phyloP scores from a whole-genome alignment of 2,329 filamentous ascomycete genomes.

The Fusarium tjaetaba region DNA sequence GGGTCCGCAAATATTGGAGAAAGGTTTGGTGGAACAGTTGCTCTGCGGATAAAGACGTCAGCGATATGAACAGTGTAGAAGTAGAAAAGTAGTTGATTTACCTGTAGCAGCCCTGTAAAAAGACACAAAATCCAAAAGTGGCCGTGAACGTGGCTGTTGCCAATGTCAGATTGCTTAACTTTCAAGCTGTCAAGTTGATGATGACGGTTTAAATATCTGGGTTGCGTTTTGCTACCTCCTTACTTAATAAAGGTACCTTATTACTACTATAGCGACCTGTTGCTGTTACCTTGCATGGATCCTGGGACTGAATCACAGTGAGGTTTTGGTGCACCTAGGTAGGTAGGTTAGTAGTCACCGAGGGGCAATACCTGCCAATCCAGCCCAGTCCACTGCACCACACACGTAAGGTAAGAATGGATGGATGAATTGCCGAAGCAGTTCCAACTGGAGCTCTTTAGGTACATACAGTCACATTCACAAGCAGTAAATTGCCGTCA shows the following conservation, averaged over 20 bases:
- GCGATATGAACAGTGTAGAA: conserved; percentile 11
- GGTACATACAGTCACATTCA: background rate
- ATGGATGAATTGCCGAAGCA: background rate
- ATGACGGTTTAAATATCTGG: conserved; percentile 7
- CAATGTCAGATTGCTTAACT: background rate
- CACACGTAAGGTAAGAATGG: background rate
- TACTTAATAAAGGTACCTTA: background rate
- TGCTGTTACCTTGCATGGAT: conserved; percentile 27
- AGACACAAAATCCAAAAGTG: background rate
- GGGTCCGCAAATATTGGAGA: conserved; percentile 36
- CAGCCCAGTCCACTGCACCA: background rate
- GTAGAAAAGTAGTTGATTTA: background rate
- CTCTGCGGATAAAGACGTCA: conserved; percentile 33
- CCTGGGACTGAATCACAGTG: conserved; percentile 34
- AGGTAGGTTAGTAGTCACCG: background rate
- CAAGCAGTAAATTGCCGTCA: background rate
- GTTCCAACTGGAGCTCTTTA: background rate
- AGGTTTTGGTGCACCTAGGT: background rate
- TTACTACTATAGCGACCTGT: background rate
- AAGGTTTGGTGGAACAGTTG: conserved; percentile 34
- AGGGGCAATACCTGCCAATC: background rate
- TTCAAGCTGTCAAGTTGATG: conserved; percentile 7
- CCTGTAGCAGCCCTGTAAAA: background rate
- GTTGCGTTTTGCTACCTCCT: background rate
- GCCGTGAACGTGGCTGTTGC: background rate